A percentile compares a stretch with the other conserved stretches of the same genome.
Conservation (phyloP, 495 filamentous ascomycete species). For the Aspergillus ellipticus region DNA sequence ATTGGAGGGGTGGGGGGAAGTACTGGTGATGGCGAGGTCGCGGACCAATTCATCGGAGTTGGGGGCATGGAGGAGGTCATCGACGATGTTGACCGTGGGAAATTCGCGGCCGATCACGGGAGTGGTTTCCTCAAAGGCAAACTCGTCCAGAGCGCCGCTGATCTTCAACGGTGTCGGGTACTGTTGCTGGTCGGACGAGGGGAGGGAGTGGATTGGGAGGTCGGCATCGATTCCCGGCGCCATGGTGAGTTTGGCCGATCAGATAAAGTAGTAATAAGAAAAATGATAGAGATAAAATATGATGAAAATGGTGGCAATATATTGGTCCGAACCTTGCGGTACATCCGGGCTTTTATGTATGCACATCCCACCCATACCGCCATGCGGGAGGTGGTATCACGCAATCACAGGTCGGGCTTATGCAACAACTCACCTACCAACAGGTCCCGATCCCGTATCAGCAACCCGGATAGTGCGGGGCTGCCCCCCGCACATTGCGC, state of each 20-base stretch:
- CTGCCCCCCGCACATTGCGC: background rate
- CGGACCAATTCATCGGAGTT: slow-evolving; percentile 55
- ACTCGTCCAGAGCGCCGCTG: slow-evolving; percentile 36
- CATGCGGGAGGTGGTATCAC: background rate
- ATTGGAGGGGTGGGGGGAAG: slow-evolving; percentile 9
- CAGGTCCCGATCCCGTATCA: background rate
- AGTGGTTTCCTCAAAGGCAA: slow-evolving; percentile 16
- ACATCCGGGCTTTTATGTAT: no score
- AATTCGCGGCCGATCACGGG: slow-evolving; percentile 56
- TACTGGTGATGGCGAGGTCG: slow-evolving; percentile 54
- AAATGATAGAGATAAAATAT: background rate
- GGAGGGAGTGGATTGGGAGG: background rate
- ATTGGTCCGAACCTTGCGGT: background rate
- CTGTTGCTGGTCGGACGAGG: background rate
- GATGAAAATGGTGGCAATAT: background rate
- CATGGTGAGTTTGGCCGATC: background rate
- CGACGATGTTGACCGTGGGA: slow-evolving; percentile 43
- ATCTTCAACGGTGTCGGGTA: slow-evolving; percentile 13
- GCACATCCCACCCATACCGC: no score
- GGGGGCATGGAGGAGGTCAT: slow-evolving; percentile 46
- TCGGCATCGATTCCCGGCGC: background rate
- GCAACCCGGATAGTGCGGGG: background rate
- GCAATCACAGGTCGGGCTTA: background rate
- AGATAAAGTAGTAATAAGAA: background rate
- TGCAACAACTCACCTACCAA: background rate